Percentiles rank a stretch among this genome's conserved stretches.
Evolutionary conservation across 225 moss, liverwort and hornwort species (phyloP).

Genomic region (Sphagnum tenellum): DNA sequence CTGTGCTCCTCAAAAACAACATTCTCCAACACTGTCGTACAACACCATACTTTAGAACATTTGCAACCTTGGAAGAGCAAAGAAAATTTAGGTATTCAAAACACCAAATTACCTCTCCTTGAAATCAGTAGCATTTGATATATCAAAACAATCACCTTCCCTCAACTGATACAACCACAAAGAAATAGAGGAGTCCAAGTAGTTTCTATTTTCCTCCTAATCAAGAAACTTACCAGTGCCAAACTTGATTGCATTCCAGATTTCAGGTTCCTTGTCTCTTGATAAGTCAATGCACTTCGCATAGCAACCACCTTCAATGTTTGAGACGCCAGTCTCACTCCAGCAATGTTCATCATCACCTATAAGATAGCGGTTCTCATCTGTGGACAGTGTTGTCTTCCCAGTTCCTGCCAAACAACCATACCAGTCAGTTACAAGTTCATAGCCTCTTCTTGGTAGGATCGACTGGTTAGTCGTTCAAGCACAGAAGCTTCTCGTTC

Average conservation of each 20-base stretch:
- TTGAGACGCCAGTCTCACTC: constrained; percentile 75
- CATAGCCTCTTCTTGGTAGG: constrained; percentile 1
- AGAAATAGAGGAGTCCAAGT: no score
- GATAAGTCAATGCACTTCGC: constrained; percentile 93
- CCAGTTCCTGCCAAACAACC: constrained; percentile 68
- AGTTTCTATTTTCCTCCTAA: background rate
- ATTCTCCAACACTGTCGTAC: constrained; percentile 72
- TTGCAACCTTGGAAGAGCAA: background rate
- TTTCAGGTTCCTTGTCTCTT: constrained; percentile 85
- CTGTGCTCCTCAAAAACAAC: constrained; percentile 93
- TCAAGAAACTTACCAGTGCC: constrained; percentile 58
- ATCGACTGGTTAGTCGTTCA: constrained; percentile 7
- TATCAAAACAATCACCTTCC: no score
- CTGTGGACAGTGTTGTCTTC: constrained; percentile 97
- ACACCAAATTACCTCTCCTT: background rate
- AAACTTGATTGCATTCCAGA: constrained; percentile 97
- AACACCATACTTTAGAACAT: background rate
- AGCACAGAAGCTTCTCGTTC: constrained; percentile 59
- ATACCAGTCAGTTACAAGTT: constrained; percentile 3
- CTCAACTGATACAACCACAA: no score
- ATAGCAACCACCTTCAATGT: constrained; percentile 97
- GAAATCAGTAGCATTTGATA: background rate
- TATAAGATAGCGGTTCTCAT: constrained; percentile 75
- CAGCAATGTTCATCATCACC: constrained; percentile 99
- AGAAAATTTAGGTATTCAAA: background rate